Evolutionary conservation across 345 rosid genomes (phyloP), one percentile per base, ranked within the genome.

Genomic region (Camelina hispida): DNA sequence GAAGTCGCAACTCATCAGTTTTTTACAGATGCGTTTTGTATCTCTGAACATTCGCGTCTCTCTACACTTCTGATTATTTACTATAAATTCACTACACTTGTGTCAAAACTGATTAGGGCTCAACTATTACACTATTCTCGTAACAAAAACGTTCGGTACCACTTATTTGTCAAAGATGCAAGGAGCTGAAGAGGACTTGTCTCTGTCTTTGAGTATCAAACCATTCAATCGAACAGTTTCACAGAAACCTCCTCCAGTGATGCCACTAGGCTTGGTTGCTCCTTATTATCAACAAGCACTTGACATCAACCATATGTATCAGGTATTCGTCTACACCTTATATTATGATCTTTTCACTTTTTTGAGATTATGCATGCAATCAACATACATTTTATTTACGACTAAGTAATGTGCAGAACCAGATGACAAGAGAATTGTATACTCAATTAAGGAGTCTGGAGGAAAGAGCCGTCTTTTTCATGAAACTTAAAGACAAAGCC

Each of bases 1-100:
- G 0, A 51, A 9, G 55, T 17, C 11, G 52, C 5, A 53, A 53
- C 72, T 4, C 14, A 30, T 9, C 60, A 9, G 1, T 34, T 40
- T 43, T 59, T n/a, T 40, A 28, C 30, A 32, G 30, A 50, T 54
- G 55, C 62, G 63, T 61, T 61, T 43, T 28, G 35, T 9, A 28
- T 30, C 18, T 15, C 18, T 15, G 22, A 69, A 76, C 51, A 18
- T 34, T 69, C 44, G 71, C 38, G 75, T 56, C 69, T 68, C 69
- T 68, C 54, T 68, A 7, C 54, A n/a, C 32, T 15, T 7, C 5
- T 52, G 37, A 11, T 35, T 18, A 20, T 28, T 42, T 30, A 64
- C 74, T 62, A 32, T 62, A 69, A 22, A 62, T 62, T 13, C 60
- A 76, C 52, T 55, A 69, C 23, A 44, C n/a, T 61, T 32, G 17